Conservation (phyloP, 257 asterid species). For the Perilla frutescens region DNA sequence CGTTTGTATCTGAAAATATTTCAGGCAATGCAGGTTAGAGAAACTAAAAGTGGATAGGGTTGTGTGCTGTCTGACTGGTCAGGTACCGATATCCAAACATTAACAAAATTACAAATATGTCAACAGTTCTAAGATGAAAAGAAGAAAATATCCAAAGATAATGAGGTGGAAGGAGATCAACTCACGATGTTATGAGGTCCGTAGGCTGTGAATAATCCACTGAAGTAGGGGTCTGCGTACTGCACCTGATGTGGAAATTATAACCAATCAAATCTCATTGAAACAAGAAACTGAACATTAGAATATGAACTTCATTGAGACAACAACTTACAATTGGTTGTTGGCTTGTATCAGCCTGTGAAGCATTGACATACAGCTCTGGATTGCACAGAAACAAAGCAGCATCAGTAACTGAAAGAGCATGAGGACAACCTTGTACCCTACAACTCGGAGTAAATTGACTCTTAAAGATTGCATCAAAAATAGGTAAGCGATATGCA, state of each 20-base stretch:
- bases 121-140: not conserved
- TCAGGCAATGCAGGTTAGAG: too few species aligned
- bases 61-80: too few species aligned
- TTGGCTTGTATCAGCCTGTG: constrained; percentile 61
- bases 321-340: constrained; percentile 64
- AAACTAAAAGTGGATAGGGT: too few species aligned
- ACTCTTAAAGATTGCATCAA: constrained; percentile 9
- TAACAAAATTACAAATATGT: too few species aligned
- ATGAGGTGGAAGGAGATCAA: constrained; percentile 1
- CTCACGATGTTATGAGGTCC: constrained; percentile 79
- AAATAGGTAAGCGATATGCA: constrained; percentile 3
- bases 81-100: too few species aligned
- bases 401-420: constrained; percentile 8
- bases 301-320: not conserved
- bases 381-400: constrained; percentile 43
- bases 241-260: constrained; percentile 45
- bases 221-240: constrained; percentile 70
- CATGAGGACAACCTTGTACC: not conserved
- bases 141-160: not conserved
- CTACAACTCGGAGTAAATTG: constrained; percentile 17
- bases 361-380: constrained; percentile 48
- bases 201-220: constrained; percentile 67
- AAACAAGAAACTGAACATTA: constrained; percentile 1
- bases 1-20: constrained; percentile 54
- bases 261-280: constrained; percentile 25